Conservation (phyloP, 768 basidiomycete genomes). For the Boletus bicolor region DNA sequence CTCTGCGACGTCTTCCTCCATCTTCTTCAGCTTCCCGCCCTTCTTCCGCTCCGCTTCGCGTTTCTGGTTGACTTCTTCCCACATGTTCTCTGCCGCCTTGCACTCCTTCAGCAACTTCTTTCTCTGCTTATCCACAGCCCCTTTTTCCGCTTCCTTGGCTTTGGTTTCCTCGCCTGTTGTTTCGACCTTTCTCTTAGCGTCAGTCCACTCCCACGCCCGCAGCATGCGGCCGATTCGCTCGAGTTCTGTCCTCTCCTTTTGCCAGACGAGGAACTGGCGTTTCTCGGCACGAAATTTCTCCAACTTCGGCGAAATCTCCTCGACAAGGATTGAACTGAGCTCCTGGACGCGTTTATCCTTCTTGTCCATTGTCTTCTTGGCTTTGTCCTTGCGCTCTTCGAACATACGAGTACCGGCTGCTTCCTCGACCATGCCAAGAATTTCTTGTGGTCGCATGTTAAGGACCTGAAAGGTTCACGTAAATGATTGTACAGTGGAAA, state of each 20-base stretch:
- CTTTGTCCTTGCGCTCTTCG: constrained; percentile 96
- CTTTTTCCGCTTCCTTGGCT: constrained; percentile 47
- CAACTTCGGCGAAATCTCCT: constrained; percentile 94
- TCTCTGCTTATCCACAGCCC: constrained; percentile 43
- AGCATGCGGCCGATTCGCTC: constrained; percentile 80
- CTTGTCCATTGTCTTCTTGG: constrained; percentile 92
- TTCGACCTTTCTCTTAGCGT: constrained; percentile 48
- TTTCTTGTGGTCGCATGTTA: constrained; percentile 98
- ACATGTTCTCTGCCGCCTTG: constrained; percentile 64
- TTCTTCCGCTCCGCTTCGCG: constrained; percentile 88
- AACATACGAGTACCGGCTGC: constrained; percentile 99
- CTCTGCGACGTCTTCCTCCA: constrained; percentile 76
- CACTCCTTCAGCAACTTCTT: constrained; percentile 52
- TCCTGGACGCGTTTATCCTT: constrained; percentile 96
- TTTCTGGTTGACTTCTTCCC: constrained; percentile 62
- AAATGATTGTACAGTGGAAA: background rate
- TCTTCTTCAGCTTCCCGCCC: constrained; percentile 85
- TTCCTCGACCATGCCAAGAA: constrained; percentile 97
- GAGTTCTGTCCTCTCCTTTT: constrained; percentile 84
- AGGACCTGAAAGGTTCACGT: constrained; percentile 49
- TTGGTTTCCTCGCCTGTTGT: constrained; percentile 56
- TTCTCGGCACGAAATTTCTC: constrained; percentile 89
- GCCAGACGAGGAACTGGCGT: constrained; percentile 82
- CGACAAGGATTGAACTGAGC: constrained; percentile 70
- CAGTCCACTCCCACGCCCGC: constrained; percentile 87